phyloP scores from a whole-genome alignment of 225 moss, liverwort and hornwort genomes.

The Sphagnum tenellum region DNA sequence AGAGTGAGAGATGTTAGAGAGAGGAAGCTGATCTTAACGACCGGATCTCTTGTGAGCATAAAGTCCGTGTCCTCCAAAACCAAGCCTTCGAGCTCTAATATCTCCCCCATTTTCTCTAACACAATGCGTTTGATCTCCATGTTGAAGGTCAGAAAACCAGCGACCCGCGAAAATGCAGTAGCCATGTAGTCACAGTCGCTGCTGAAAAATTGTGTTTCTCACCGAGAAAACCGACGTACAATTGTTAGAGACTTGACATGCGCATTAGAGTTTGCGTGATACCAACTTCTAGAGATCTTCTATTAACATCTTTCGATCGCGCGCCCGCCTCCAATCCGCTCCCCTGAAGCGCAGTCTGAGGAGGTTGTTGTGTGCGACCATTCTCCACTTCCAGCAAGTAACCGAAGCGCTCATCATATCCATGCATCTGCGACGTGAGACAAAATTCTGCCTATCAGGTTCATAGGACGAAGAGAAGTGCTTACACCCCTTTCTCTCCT shows the following conservation, averaged over 20 bases:
- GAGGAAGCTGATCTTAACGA: no score
- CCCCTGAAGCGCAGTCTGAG: conserved; percentile 49
- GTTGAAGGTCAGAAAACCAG: no score
- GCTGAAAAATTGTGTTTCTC: conserved; percentile 40
- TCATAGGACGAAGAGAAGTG: conserved; percentile 35
- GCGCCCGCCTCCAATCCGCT: conserved; percentile 35
- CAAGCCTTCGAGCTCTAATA: no score
- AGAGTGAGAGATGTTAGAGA: no score
- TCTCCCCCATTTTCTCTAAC: no score
- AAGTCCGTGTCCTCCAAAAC: no score
- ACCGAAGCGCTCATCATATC: conserved; percentile 61
- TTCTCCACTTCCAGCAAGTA: conserved; percentile 75
- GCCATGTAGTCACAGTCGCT: no score
- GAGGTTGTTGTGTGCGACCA: conserved; percentile 60
- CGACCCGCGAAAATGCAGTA: no score
- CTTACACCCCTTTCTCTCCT: conserved; percentile 28
- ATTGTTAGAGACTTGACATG: conserved; percentile 52
- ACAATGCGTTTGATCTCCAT: no score
- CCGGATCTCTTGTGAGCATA: no score
- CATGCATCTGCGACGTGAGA: conserved; percentile 71
- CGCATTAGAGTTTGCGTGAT: conserved; percentile 68
- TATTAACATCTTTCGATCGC: conserved; percentile 25
- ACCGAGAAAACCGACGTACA: conserved; percentile 37
- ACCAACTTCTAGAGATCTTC: conserved; percentile 53
- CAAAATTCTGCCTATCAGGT: conserved; percentile 71